Conservation (phyloP, 106 monocot genomes). For the Dioscorea alata region DNA sequence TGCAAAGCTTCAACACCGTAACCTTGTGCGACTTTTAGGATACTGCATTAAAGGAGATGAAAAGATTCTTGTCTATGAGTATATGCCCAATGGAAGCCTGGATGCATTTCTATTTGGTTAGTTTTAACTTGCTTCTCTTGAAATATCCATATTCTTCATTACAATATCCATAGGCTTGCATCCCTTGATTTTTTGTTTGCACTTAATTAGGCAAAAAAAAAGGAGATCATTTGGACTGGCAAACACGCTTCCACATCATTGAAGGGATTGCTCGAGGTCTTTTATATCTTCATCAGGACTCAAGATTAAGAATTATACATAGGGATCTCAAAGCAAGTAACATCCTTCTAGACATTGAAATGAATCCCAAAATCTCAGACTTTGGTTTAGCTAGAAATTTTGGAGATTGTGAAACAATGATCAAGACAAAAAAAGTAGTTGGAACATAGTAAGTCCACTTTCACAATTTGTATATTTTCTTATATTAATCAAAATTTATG, state of each 20-base stretch:
- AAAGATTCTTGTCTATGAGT: conserved; percentile 30
- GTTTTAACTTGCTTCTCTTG: not conserved
- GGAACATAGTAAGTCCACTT: conserved; percentile 23
- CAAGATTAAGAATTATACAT: conserved; percentile 5
- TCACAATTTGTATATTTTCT: no score
- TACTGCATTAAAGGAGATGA: conserved; percentile 28
- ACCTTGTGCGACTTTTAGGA: conserved; percentile 27
- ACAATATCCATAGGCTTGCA: no score
- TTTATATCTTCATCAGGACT: conserved; percentile 23
- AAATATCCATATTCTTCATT: not conserved
- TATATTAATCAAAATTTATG: not conserved
- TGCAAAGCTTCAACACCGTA: no score
- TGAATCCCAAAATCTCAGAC: conserved; percentile 35
- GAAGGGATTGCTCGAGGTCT: conserved; percentile 22
- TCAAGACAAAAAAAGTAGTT: conserved; percentile 10
- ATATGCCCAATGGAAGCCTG: conserved; percentile 26
- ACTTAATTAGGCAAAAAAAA: not conserved
- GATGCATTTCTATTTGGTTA: conserved; percentile 28
- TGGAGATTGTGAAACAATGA: not conserved
- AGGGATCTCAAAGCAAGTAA: conserved; percentile 7
- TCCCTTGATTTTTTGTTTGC: no score
- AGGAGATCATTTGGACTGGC: conserved; percentile 7
- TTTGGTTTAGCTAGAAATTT: conserved; percentile 24
- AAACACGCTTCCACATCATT: conserved; percentile 11
- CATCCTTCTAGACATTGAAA: conserved; percentile 15